phyloP scores from a whole-genome alignment of 2,329 filamentous ascomycete species.

The Fusarium mundagurra region DNA sequence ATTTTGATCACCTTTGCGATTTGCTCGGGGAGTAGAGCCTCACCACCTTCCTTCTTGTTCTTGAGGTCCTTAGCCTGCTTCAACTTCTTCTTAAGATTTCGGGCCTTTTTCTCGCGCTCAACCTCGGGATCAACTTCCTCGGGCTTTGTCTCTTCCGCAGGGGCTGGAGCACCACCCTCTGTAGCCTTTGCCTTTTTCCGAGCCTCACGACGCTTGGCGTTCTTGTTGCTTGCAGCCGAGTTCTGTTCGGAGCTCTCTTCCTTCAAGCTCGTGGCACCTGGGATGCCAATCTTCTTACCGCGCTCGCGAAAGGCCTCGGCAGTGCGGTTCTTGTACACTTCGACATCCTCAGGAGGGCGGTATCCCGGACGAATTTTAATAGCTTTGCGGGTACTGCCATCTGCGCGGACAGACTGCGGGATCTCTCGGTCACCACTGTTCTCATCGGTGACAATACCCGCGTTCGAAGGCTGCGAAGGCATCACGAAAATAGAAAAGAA shows the following conservation, averaged over 20 bases:
- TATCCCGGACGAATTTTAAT: conserved; percentile 96
- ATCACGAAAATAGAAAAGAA: conserved; percentile 42
- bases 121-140: conserved; percentile 72
- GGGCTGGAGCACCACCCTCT: conserved; percentile 62
- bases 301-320: conserved; percentile 86
- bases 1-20: conserved; percentile 98
- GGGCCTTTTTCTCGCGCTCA: conserved; percentile 91
- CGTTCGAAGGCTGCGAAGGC: conserved; percentile 64
- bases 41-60: conserved; percentile 89
- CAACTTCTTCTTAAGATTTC: conserved; percentile 92
- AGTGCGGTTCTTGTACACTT: conserved; percentile 93
- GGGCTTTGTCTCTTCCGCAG: conserved; percentile 33
- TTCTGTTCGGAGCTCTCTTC: conserved; percentile 59
- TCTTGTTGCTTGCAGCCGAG: conserved; percentile 77
- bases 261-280: conserved; percentile 73
- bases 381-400: conserved; percentile 91
- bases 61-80: conserved; percentile 91
- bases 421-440: conserved; percentile 85
- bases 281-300: conserved; percentile 69
- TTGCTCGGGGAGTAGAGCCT: conserved; percentile 88
- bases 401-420: conserved; percentile 84
- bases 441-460: conserved; percentile 82
- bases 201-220: conserved; percentile 77
- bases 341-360: conserved; percentile 92
- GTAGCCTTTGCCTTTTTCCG: conserved; percentile 64